A percentile compares a stretch with the other conserved stretches of the same genome.
Evolutionary conservation across 202 grass and related monocot genomes (phyloP).

Genomic region (Musa balbisiana): DNA sequence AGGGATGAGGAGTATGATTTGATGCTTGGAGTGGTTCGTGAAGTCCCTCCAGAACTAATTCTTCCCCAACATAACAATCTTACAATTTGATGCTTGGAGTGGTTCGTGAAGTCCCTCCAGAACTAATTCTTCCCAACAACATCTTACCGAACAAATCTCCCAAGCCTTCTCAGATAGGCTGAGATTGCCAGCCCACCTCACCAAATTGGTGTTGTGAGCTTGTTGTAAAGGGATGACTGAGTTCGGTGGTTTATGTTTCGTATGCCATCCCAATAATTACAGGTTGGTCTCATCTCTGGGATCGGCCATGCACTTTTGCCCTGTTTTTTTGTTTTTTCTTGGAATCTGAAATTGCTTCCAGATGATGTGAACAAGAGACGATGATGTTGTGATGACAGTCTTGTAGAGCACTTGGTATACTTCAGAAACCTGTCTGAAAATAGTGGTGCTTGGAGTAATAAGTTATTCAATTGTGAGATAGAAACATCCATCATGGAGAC

Average conservation of each 20-base stretch:
- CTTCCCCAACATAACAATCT: slow-evolving; percentile 84
- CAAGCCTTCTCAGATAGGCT: slow-evolving; percentile 25
- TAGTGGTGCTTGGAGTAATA: neutral
- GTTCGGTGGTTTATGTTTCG: slow-evolving; percentile 27
- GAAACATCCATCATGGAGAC: neutral
- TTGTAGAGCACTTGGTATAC: neutral
- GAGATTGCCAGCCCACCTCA: slow-evolving; percentile 18
- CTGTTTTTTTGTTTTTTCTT: neutral
- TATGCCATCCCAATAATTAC: slow-evolving; percentile 62
- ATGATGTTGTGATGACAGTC: neutral
- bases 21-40: slow-evolving; percentile 70
- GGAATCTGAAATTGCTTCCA: neutral
- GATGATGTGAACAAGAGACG: neutral
- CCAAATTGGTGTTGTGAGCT: slow-evolving; percentile 8
- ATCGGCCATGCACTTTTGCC: slow-evolving; percentile 33
- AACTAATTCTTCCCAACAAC: slow-evolving; percentile 74
- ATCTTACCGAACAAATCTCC: slow-evolving; percentile 55
- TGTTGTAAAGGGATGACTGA: slow-evolving; percentile 40
- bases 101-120: slow-evolving; percentile 58
- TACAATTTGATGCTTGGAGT: slow-evolving; percentile 94
- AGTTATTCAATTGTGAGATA: neutral
- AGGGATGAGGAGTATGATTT: slow-evolving; percentile 76
- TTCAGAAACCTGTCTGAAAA: neutral
- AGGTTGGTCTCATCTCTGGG: slow-evolving; percentile 58
- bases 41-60: slow-evolving; percentile 67